Conservation (phyloP, 2,329 filamentous ascomycete species). For the Beauveria asiatica region DNA sequence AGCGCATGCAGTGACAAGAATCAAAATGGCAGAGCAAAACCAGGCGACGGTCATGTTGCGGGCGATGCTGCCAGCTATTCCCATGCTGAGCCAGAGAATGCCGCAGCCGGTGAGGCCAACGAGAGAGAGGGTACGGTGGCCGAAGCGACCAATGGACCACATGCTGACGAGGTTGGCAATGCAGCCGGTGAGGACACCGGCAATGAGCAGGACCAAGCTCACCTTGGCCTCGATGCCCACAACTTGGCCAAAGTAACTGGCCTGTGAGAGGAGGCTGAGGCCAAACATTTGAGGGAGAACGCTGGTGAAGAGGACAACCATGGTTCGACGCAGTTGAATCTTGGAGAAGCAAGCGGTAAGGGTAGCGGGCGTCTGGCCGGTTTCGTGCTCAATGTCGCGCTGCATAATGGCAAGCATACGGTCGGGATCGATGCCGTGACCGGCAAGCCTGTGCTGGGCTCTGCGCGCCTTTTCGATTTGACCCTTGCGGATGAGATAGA, state of each 20-base stretch:
- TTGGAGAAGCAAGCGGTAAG: slow-evolving; percentile 37
- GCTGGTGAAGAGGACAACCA: slow-evolving; percentile 34
- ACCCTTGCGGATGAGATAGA: slow-evolving; percentile 36
- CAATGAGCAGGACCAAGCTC: slow-evolving; percentile 35
- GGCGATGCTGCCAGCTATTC: slow-evolving; percentile 36
- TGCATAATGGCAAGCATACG: slow-evolving; percentile 35
- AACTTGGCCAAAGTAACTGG: slow-evolving; percentile 32
- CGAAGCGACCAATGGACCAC: slow-evolving; percentile 33
- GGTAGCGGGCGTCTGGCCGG: slow-evolving; percentile 21
- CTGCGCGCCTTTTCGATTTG: slow-evolving; percentile 30
- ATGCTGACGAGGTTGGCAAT: slow-evolving; percentile 34
- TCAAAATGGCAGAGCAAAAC: slow-evolving; percentile 27
- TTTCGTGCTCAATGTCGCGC: slow-evolving; percentile 37
- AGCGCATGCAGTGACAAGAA: slow-evolving; percentile 34
- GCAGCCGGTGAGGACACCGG: slow-evolving; percentile 37
- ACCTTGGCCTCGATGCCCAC: slow-evolving; percentile 23
- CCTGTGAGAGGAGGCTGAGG: slow-evolving; percentile 33
- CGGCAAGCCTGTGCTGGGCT: slow-evolving; percentile 42
- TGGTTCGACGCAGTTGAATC: slow-evolving; percentile 32
- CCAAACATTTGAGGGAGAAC: slow-evolving; percentile 37
- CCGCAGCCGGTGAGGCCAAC: slow-evolving; percentile 23
- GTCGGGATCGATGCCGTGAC: slow-evolving; percentile 27
- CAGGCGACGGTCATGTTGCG: slow-evolving; percentile 24
- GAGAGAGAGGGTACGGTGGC: slow-evolving; percentile 31
- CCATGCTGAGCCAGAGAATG: slow-evolving; percentile 35